Evolutionary conservation across 192 early-diverging fungal genomes (phyloP), one percentile per base, ranked within the genome.

Genomic region (Coemansia guatemalensis): DNA sequence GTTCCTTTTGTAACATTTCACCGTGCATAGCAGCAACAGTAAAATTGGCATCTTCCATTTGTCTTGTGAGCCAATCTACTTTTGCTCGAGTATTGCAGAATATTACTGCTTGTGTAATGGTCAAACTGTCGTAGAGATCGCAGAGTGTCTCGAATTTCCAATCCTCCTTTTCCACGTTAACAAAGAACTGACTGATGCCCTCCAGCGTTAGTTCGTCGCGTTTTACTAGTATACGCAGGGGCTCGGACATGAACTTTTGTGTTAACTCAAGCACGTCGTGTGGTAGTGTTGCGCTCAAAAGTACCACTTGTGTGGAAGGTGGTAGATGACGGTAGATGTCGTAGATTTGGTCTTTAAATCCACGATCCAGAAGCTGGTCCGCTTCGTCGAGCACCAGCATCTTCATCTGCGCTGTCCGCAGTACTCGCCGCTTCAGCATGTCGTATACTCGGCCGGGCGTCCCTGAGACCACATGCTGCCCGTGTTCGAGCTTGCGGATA

Each of bases 131-230:
- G 82, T 98, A 98, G 8, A 98, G 79, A 75, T 99, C 93, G 80
- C 96, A 96, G 14, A 98, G 82, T 8, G 96, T 98, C 65, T 98
- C 96, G 58, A 97, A 95, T 69, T 98, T 98, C 96, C 96, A 98
- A 64, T 97, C 95, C 62, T 98, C 96, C 67, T 88, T 87, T 61
- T 98, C 96, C 21, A 98, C 96, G 47, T 95, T 91, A 22, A 98
- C 92, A 82, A 95, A 97, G 81, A 99, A 99, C 73, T 99, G 97
- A 74, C 95, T 96, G 79, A 99, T 99, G 22, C 95, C 97, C 82
- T 99, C 95, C 35, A 99, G 75, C 33, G 97, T 97, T 78, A 99
- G 83, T 78, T 99, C 96, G 74, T 99, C 97, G 85, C 97, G 94
- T 85, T 99, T 99, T 52, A 98, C 96, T 29, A 98, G 84, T 48